Evolutionary conservation across 2,329 filamentous ascomycete genomes (phyloP).

Genomic region (Alternaria brassicae): DNA sequence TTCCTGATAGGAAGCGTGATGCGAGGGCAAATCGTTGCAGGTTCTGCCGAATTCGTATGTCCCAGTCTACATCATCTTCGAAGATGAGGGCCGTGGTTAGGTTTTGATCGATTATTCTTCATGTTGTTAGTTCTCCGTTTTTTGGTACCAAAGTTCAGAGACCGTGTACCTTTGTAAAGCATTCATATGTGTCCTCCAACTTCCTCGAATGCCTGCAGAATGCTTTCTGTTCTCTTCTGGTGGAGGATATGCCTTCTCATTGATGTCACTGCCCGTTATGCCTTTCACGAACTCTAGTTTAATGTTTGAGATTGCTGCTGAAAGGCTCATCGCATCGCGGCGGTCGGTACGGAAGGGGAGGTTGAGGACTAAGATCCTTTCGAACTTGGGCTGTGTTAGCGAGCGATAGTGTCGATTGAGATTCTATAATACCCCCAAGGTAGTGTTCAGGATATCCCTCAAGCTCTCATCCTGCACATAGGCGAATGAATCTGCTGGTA

Average conservation of each 20-base stretch:
- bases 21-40: slow-evolving; percentile 42
- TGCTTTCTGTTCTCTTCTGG: slow-evolving; percentile 40
- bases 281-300: slow-evolving; percentile 59
- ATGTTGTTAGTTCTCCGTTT: slow-evolving; percentile 4
- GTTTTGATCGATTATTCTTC: slow-evolving; percentile 37
- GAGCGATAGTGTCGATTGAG: not conserved
- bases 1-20: slow-evolving; percentile 26
- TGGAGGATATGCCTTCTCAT: slow-evolving; percentile 38
- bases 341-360: slow-evolving; percentile 61
- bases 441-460: slow-evolving; percentile 37
- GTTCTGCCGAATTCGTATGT: slow-evolving; percentile 38
- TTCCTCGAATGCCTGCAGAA: slow-evolving; percentile 36
- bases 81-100: slow-evolving; percentile 43
- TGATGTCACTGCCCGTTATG: slow-evolving; percentile 49
- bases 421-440: slow-evolving; percentile 29
- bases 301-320: slow-evolving; percentile 58
- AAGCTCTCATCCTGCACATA: slow-evolving; percentile 32
- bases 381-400: slow-evolving; percentile 53
- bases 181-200: slow-evolving; percentile 45
- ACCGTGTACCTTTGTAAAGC: slow-evolving; percentile 32
- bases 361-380: slow-evolving; percentile 62
- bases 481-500: slow-evolving; percentile 35
- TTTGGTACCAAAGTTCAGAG: not conserved
- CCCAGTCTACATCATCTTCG: slow-evolving; percentile 46
- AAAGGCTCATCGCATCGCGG: slow-evolving; percentile 60